Evolutionary conservation across 352 stramenopile species (phyloP), one percentile per base, ranked within the genome.

Genomic region (Pythium aquatile): DNA sequence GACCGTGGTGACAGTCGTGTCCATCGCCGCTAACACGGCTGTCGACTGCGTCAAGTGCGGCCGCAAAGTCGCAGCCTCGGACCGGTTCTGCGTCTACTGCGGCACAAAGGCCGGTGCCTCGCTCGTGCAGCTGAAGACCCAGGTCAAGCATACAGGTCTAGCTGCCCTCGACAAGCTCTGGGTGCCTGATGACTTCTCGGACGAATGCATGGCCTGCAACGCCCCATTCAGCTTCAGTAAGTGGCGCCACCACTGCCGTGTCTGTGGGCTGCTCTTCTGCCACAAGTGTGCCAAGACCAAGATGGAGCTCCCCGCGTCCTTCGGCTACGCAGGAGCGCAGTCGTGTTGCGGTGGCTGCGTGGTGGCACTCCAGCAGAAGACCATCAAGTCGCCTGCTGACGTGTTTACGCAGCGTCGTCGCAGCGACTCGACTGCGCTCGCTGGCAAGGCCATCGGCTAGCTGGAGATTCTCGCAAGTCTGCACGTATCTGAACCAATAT

Each of bases 61-160:
- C 57, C 78, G 81, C 56, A 77, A 90, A 42, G 81, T 94, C 64
- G 75, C 84, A 44, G 73, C 85, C 55, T 57, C 79, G 20, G 86
- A 94, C 75, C 72, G 83, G 46, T 92, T 93, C 71, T 94, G 86
- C 68, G 93, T 94, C 72, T 94, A 89, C 73, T 94, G 86, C 63
- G 86, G 84, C 61, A 94, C 84, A 53, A 93, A 91, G 55, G 84
- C 91, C 63, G 86, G 74, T 53, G 66, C 83, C 54, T 83, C 81
- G 65, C 58, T 88, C 29, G 76, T 76, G 5, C 77, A 88, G 70
- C 76, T 79, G 20, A 24, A 35, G 32, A 35, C 32, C 5, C 32
- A 5, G 32, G 32, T 35, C 5, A 35, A 35, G 32, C 32, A 35
- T 24, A 3, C 44, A 8, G 44, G 17, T 13, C 44, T 92, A 2